Evolutionary conservation across 495 filamentous ascomycete species (phyloP).

Genomic region (Penicillium paxilli): DNA sequence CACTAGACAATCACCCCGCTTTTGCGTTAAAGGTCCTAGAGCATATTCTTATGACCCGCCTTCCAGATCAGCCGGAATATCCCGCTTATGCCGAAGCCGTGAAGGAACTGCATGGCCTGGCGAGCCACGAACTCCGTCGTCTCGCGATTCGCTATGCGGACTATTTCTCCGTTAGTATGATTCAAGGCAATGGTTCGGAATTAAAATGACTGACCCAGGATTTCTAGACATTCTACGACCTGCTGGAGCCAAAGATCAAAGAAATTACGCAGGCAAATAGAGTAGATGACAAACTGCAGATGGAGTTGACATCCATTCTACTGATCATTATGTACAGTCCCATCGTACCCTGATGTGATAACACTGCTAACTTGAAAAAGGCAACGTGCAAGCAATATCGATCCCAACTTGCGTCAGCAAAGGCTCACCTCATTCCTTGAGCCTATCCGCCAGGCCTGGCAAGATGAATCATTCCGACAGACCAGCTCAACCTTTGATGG

Average conservation of each 20-base stretch:
- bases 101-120: constrained; percentile 77
- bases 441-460: constrained; percentile 80
- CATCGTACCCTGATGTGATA: background rate
- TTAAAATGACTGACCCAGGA: background rate
- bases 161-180: constrained; percentile 65
- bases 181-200: constrained; percentile 10
- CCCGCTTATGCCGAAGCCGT: constrained; percentile 85
- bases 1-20: constrained; percentile 71
- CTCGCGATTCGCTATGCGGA: constrained; percentile 89
- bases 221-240: constrained; percentile 72
- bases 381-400: constrained; percentile 78
- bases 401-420: constrained; percentile 59
- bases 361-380: constrained; percentile 33
- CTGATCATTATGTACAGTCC: constrained; percentile 80
- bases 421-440: constrained; percentile 73
- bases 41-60: constrained; percentile 80
- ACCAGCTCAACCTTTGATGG: constrained; percentile 72
- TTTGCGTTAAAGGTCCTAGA: constrained; percentile 88
- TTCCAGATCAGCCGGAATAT: constrained; percentile 65
- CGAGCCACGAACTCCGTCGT: constrained; percentile 82
- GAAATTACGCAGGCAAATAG: constrained; percentile 73
- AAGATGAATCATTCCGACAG: constrained; percentile 63
- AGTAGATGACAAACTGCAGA: constrained; percentile 73
- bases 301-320: constrained; percentile 67
- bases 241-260: constrained; percentile 78